Conservation (phyloP, 306 rosid genomes). For the Vicia sativa region DNA sequence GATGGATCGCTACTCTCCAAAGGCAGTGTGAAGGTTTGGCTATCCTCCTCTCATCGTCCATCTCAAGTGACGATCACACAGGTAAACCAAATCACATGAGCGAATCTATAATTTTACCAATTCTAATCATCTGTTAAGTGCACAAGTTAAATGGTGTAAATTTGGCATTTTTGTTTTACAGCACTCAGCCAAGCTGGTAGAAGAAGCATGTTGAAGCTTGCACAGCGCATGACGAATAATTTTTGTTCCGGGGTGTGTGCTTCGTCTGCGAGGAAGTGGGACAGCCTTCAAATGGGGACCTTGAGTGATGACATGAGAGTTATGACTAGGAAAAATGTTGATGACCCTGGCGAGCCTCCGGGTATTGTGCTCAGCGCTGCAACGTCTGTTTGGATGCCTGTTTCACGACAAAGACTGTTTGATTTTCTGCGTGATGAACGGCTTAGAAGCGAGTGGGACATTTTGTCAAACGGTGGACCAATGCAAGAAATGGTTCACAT, state of each 20-base stretch:
- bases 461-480: conserved; percentile 67
- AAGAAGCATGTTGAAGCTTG: conserved; percentile 82
- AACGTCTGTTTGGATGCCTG: conserved; percentile 83
- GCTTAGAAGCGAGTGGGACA: conserved; percentile 81
- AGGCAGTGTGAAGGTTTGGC: conserved; percentile 85
- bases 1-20: conserved; percentile 92
- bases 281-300: conserved; percentile 56
- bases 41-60: conserved; percentile 62
- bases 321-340: conserved; percentile 69
- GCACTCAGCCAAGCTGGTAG: conserved; percentile 60
- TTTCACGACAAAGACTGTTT: conserved; percentile 64
- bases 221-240: conserved; percentile 84
- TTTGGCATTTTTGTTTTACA: conserved; percentile 38
- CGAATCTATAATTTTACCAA: too few species aligned
- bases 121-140: conserved; percentile 3
- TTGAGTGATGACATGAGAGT: conserved; percentile 75
- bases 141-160: background rate
- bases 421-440: conserved; percentile 69
- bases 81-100: conserved; percentile 9
- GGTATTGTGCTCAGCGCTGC: conserved; percentile 87
- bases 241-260: conserved; percentile 81
- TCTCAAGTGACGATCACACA: conserved; percentile 58
- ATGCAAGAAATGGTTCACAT: conserved; percentile 75
- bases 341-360: conserved; percentile 86
- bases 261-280: conserved; percentile 74